Percentiles rank a stretch among this genome's conserved stretches.
Conservation (phyloP, 129 eudicot genomes). For the Heracleum sosnowskyi region DNA sequence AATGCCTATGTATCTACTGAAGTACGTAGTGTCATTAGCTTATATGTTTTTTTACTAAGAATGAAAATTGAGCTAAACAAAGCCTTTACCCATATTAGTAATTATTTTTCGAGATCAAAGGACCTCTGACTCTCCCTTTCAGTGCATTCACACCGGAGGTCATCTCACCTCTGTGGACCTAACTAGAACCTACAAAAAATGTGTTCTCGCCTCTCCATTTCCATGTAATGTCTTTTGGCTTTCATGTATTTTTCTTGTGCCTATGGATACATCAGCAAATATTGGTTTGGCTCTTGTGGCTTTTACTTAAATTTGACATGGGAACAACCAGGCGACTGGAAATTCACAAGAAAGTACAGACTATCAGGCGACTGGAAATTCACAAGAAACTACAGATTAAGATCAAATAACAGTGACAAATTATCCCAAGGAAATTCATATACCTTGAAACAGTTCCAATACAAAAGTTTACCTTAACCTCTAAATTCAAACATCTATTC, state of each 20-base stretch:
- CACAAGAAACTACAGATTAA: background rate
- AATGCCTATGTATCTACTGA: background rate
- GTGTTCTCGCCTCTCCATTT: too few species aligned
- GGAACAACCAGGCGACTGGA: background rate
- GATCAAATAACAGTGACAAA: background rate
- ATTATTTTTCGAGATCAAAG: background rate
- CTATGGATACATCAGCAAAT: background rate
- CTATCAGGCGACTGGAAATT: background rate
- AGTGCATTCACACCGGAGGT: background rate
- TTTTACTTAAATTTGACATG: background rate
- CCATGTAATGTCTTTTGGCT: too few species aligned
- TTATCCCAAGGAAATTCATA: background rate
- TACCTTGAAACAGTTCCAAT: background rate
- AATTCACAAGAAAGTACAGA: background rate
- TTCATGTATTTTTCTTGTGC: background rate
- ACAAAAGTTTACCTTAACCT: background rate
- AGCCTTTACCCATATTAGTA: background rate
- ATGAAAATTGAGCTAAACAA: background rate
- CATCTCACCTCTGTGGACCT: background rate
- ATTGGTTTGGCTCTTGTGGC: background rate
- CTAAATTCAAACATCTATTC: background rate
- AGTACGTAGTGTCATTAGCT: background rate
- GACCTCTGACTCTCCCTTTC: background rate
- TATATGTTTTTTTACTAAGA: background rate
- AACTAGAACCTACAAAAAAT: too few species aligned